A percentile compares a stretch with the other conserved stretches of the same genome.
phyloP scores from a whole-genome alignment of 2,329 filamentous ascomycete species.

The Ascochyta koolunga region DNA sequence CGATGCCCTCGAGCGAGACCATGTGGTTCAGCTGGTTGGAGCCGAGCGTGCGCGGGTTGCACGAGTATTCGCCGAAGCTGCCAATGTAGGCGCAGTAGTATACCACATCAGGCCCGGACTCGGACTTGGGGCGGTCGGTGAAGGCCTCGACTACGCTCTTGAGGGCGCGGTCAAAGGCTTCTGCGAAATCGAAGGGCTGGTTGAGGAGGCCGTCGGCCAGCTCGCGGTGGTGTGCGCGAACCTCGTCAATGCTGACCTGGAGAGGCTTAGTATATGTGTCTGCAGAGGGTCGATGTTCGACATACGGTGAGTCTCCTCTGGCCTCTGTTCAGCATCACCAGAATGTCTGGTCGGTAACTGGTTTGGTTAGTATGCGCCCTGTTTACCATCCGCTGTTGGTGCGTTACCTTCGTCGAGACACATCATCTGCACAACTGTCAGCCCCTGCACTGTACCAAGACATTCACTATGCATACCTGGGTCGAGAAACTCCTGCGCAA shows the following conservation, averaged over 20 bases:
- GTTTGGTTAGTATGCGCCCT: conserved; percentile 42
- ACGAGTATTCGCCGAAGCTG: conserved; percentile 92
- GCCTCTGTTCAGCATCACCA: conserved; percentile 71
- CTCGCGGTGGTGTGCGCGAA: conserved; percentile 83
- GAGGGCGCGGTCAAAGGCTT: conserved; percentile 88
- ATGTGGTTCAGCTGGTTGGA: conserved; percentile 92
- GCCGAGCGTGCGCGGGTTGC: conserved; percentile 90
- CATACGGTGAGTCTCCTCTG: conserved; percentile 60
- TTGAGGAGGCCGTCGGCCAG: conserved; percentile 81
- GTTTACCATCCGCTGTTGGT: conserved; percentile 8
- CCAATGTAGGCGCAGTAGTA: conserved; percentile 99
- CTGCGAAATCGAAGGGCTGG: conserved; percentile 83
- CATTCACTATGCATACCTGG: conserved; percentile 67
- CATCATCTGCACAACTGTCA: conserved; percentile 57
- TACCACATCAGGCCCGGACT: conserved; percentile 74
- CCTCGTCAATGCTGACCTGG: conserved; percentile 74
- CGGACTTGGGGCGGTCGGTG: conserved; percentile 74
- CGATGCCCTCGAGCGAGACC: conserved; percentile 96
- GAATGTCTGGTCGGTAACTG: conserved; percentile 90
- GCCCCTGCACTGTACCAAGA: conserved; percentile 1
- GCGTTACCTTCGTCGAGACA: conserved; percentile 56
- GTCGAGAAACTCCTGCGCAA: conserved; percentile 92
- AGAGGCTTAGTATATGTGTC: conserved; percentile 4
- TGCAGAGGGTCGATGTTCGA: conserved; percentile 26
- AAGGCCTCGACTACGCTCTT: conserved; percentile 86